Evolutionary conservation across 495 filamentous ascomycete species (phyloP).

Genomic region (Talaromyces trachyspermus): DNA sequence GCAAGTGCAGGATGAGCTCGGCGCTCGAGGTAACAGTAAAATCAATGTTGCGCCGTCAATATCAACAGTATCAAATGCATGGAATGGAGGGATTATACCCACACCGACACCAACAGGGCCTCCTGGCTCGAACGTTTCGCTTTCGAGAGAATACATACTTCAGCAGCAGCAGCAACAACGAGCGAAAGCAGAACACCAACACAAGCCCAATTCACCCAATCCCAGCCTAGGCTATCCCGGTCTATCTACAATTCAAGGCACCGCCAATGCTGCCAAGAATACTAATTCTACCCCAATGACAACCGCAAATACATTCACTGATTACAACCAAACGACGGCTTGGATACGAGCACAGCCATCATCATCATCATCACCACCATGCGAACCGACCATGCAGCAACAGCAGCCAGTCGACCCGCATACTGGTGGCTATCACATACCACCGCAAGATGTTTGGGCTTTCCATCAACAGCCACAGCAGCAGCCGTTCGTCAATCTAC

Average conservation of each 20-base stretch:
- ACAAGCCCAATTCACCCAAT: background rate
- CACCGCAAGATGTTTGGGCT: background rate
- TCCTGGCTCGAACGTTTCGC: background rate
- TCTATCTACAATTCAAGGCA: background rate
- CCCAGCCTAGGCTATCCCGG: background rate
- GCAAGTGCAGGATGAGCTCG: background rate
- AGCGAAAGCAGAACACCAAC: background rate
- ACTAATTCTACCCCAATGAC: too few relatives aligned
- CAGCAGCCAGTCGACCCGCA: too few relatives aligned
- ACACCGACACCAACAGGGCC: background rate
- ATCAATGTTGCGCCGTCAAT: background rate
- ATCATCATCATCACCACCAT: too few relatives aligned
- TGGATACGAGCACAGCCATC: background rate
- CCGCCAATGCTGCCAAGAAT: background rate
- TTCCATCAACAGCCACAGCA: background rate
- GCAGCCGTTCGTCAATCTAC: background rate
- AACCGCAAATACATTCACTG: background rate
- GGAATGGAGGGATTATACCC: constrained; percentile 6
- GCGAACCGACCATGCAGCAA: too few relatives aligned
- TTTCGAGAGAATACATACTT: background rate
- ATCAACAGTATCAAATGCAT: background rate
- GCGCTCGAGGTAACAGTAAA: background rate
- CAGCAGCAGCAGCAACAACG: background rate
- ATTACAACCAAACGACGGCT: background rate
- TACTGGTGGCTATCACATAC: background rate